Evolutionary conservation across 225 moss, liverwort and hornwort genomes (phyloP), one percentile per base, ranked within the genome.

Genomic region (Bryum argenteum): DNA sequence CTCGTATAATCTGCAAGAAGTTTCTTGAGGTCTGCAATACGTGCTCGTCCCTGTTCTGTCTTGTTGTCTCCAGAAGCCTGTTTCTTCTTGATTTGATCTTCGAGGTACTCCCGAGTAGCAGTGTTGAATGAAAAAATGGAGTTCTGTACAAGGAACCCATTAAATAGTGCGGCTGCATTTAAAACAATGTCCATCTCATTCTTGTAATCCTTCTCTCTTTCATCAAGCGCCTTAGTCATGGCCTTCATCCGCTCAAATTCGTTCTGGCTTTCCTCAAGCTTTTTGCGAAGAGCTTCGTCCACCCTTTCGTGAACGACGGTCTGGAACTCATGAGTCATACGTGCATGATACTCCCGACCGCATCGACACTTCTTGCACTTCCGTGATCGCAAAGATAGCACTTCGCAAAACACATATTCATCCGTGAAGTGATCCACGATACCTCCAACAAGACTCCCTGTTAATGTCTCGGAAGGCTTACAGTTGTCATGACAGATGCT

Each of bases 141-240:
- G 37, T 71, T 71, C 59, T 71, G 71, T 37, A 23, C 11, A 5
- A 71, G 14, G 60, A 71, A 71, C 8, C 71, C 19, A 50, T 58
- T 28, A 71, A 59, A 71, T 0, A 71, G 1, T 20, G 60, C 60
- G 60, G 71, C 33, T 16, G 71, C 37, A 2, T 37, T 33, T 11
- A 71, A 0, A 37, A 71, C 60, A 48, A 42, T 21, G 1, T 50
- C 22, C 28, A 45, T 59, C 47, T 60, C 60, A 0, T 17, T 10
- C 11, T 60, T 33, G 71, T 3, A 4, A 19, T 19, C 28, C 33
- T 60, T 43, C 2, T 17, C 71, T 6, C 18, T 47, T 12, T 19
- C 1, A 28, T 59, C 26, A 0, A 71, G 33, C 17, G 7, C 26
- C 47, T 8, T 7, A 17, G 47, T 47, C 10, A 16, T 10, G 0